Evolutionary conservation across 1,139 yeast species (phyloP).

Genomic region (Geotrichum phurueaensis): DNA sequence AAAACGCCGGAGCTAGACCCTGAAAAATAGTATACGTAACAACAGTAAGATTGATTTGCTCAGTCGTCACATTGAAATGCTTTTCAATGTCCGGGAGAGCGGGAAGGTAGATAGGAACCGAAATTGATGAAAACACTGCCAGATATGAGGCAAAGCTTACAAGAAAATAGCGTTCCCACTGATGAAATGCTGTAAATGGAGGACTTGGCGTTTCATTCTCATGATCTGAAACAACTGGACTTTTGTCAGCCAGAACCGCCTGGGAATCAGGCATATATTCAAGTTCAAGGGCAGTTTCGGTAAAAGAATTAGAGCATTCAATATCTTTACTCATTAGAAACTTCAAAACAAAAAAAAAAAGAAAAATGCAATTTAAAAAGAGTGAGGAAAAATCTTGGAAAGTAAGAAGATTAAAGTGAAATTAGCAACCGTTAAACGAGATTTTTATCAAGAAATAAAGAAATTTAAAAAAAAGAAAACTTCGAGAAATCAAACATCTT

Average conservation of each 20-base stretch:
- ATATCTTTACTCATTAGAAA: not conserved
- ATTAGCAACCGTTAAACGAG: too few species aligned
- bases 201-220: constrained; percentile 25
- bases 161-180: constrained; percentile 36
- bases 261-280: not conserved
- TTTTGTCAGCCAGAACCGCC: not conserved
- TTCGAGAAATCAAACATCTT: too few species aligned
- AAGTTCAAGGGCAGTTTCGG: not conserved
- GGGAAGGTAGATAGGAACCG: constrained; percentile 69
- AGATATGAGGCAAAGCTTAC: constrained; percentile 41
- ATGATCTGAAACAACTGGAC: not conserved
- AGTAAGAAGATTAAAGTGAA: too few species aligned
- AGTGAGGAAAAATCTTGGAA: too few species aligned
- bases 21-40: constrained; percentile 68
- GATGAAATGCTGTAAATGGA: constrained; percentile 35
- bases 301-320: not conserved
- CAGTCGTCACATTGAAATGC: constrained; percentile 49
- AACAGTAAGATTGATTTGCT: constrained; percentile 57
- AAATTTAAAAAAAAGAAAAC: too few species aligned
- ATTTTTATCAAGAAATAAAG: too few species aligned
- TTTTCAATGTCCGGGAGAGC: constrained; percentile 52
- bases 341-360: not conserved
- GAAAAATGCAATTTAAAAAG: too few species aligned
- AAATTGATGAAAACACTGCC: constrained; percentile 58
- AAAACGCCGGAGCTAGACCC: constrained; percentile 60